These are phyloP conservation scores for Lasiodiplodia sp. DNA, from an alignment of 2,329 filamentous ascomycete genomes.

Conservation along the genomic window DNA sequence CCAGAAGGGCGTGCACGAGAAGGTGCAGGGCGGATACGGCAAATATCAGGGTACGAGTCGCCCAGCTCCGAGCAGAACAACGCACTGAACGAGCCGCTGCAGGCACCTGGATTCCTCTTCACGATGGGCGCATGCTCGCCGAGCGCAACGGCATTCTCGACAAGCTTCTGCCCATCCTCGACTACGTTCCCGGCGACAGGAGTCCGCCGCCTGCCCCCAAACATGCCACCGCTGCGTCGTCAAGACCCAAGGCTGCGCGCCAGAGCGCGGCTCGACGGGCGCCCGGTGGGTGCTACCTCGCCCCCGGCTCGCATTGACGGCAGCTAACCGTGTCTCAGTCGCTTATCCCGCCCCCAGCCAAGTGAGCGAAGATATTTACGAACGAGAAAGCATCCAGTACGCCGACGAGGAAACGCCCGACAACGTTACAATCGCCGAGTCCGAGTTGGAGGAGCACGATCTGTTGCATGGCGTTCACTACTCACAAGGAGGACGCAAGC, in stretches of 20 bases:
- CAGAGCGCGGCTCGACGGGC: conserved; percentile 60
- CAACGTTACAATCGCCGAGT: conserved; percentile 82
- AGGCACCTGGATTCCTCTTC: conserved; percentile 96
- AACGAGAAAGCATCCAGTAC: conserved; percentile 67
- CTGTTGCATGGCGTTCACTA: conserved; percentile 74
- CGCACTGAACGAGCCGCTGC: conserved; percentile 8
- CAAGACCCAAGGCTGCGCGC: conserved; percentile 81
- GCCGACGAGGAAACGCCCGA: conserved; percentile 84
- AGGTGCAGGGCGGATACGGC: conserved; percentile 97
- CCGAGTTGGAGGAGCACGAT: conserved; percentile 85
- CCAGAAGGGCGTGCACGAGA: conserved; percentile 95
- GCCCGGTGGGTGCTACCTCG: conserved; percentile 31
- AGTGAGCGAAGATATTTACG: conserved; percentile 68
- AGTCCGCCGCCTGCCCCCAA: conserved; percentile 94
- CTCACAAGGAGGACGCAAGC: conserved; percentile 67
- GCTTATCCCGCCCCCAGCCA: conserved; percentile 45
- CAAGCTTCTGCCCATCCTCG: conserved; percentile 85
- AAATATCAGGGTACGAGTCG: conserved; percentile 84
- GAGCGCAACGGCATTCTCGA: conserved; percentile 87
- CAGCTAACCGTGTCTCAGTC: conserved; percentile 1
- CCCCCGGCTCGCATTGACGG: too few species aligned
- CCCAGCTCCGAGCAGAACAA: neutral
- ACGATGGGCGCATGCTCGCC: conserved; percentile 80
- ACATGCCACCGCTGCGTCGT: conserved; percentile 73
- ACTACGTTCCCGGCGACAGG: conserved; percentile 82